Base-by-base conservation (phyloP, 208 protist genomes). In the Leishmania tropica region DNA sequence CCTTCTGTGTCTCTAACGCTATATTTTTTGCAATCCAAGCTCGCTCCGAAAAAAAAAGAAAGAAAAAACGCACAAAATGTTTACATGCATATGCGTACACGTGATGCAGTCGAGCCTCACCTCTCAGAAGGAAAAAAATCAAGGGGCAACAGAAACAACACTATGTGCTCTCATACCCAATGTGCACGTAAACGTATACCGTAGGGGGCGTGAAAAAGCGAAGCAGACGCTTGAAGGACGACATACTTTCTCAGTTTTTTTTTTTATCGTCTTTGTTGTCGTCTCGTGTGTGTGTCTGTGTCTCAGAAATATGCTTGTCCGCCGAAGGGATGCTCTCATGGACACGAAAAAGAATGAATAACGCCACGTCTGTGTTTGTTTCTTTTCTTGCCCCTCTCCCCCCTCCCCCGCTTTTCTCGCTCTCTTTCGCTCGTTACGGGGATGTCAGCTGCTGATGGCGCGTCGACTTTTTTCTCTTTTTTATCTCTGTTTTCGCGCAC, bases 291-390 rank as follows among this genome's bases (percentile, higher is more conserved):
- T 42, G 6, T 35, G 58, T 40, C 8, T 40, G 62, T 68, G 64
- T 40, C n/a, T 42, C 31, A 4, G 31, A 21, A 37, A 6, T 7
- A 31, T 4, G 17, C 21, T 17, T 54, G 51, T 13, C 51, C 51
- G 1, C 15, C 6, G 51, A 1, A 62, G 15, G 31, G 56, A 31
- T 62, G 56, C 8, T 62, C 56, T 31, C 56, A 62, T 62, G 19
- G 19, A 31, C 19, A 62, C 6, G 51, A 54, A 62, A 62, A 62
- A 31, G 56, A 62, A 31, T 3, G 56, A 62, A 62, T 31, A n/a
- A 31, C 56, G 11, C 4, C 56, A 62, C 48, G 19, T 71, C 56
- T 73, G 62, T 60, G 37, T 56, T 76, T 75, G 58, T 28, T 78
- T 56, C 40, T 47, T 3, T 73, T 53, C 45, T 51, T 31, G 8